Conservation (phyloP, 371 early-diverging fungal genomes). For the Mucor piriformis region DNA sequence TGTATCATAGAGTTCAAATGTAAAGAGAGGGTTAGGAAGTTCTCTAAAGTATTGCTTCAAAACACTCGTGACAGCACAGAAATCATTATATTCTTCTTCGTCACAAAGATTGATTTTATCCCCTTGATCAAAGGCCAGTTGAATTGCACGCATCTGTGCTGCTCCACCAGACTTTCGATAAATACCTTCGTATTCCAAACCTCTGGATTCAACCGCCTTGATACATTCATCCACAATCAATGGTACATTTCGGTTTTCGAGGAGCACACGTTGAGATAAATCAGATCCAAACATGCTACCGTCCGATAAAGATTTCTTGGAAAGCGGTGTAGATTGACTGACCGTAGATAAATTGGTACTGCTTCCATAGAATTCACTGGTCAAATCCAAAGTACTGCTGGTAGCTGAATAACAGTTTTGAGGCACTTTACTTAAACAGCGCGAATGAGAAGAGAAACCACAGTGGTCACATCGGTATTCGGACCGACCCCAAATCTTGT, state of each 20-base stretch:
- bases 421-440: conserved; percentile 40
- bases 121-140: conserved; percentile 55
- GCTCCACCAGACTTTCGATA: conserved; percentile 93
- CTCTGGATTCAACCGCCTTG: conserved; percentile 75
- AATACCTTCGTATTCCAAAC: conserved; percentile 86
- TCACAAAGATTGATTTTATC: conserved; percentile 56
- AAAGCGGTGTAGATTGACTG: background rate
- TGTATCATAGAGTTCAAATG: conserved; percentile 72
- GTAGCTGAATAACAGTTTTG: conserved; percentile 30
- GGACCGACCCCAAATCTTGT: conserved; percentile 85
- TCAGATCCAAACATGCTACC: conserved; percentile 40
- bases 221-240: conserved; percentile 78
- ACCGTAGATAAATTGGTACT: background rate
- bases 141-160: conserved; percentile 79
- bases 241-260: conserved; percentile 60
- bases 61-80: conserved; percentile 85
- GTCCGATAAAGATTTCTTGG: conserved; percentile 10
- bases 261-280: conserved; percentile 27
- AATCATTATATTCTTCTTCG: conserved; percentile 59
- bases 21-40: conserved; percentile 90
- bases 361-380: background rate
- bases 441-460: conserved; percentile 34
- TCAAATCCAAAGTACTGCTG: conserved; percentile 24
- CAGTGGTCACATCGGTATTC: conserved; percentile 75
- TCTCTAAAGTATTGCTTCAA: conserved; percentile 95